These are phyloP conservation scores for Ophiostoma australiae DNA, from an alignment of 2,329 filamentous ascomycete genomes.

Conservation along the genomic window DNA sequence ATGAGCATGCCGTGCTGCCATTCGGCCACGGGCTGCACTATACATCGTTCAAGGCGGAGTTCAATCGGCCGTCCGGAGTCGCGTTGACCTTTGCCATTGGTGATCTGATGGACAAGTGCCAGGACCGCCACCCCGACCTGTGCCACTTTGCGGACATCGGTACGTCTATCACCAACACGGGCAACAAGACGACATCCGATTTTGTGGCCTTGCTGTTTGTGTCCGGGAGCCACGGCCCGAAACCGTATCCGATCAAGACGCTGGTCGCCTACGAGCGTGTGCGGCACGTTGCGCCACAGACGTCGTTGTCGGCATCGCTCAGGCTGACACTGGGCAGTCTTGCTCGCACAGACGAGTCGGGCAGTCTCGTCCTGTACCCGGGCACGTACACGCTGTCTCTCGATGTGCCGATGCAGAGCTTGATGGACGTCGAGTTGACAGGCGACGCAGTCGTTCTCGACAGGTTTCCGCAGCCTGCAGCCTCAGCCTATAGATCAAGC, in stretches of 20 bases:
- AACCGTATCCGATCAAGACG: neutral
- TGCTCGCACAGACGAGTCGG: slow-evolving; percentile 28
- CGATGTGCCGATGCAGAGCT: slow-evolving; percentile 41
- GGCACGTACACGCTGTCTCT: slow-evolving; percentile 47
- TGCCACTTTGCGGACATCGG: too few species aligned
- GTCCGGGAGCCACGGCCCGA: too few species aligned
- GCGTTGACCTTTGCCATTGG: too few species aligned
- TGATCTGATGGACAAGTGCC: too few species aligned
- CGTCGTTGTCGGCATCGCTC: neutral
- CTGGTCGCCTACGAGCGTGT: neutral
- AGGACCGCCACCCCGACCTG: too few species aligned
- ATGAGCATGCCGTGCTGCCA: too few species aligned
- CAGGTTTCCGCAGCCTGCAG: neutral
- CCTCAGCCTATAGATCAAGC: neutral
- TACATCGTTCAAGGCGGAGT: too few species aligned
- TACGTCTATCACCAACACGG: too few species aligned
- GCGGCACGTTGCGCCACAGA: neutral
- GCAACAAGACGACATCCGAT: too few species aligned
- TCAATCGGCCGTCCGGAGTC: too few species aligned
- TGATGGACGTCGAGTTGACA: slow-evolving; percentile 38
- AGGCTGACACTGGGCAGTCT: neutral
- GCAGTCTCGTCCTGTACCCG: slow-evolving; percentile 50
- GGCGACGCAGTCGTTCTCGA: neutral
- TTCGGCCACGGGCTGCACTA: too few species aligned
- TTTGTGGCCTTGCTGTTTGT: too few species aligned